Base-by-base conservation (phyloP, 2,329 filamentous ascomycete species). In the Aspergillus uvarum region DNA sequence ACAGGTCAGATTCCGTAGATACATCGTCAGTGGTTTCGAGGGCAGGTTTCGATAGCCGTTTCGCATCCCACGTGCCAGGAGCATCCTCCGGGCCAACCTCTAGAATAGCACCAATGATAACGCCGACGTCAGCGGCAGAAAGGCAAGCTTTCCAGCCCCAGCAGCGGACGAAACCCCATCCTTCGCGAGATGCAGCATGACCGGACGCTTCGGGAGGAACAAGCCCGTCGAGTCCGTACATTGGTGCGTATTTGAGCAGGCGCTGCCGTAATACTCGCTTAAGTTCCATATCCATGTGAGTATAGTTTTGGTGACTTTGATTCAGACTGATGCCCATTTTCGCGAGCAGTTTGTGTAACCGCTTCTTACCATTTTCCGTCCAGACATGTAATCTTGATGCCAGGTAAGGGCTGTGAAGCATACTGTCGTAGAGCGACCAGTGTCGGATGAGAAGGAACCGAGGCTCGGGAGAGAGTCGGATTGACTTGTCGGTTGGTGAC, bases 131-230 rank as follows among this genome's bases (percentile, higher is more conserved):
- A 52, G 94, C 90, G 5, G 95, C 95, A 63, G 91, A 96, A 26
- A 98, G 82, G 53, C 94, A 97, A 0, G 93, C 94, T 73, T 93
- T 90, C 93, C 93, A 99, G 11, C 95, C 95, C 95, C 95, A 99
- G 72, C 92, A 96, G 60, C 93, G 86, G 19, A 98, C 94, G 72
- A 98, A 99, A 0, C 95, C 94, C 94, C 94, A 98, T 11, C 92
- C 93, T 74, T 96, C 92, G 71, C 94, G 94, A 19, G 83, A 88
- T 55, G 87, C 85, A 65, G 89, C 87, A 67, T 85, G 85, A 4
- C 90, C 88, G 5, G 88, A 87, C 60, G 89, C 88, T 11, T 88
- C 85, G 4, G 89, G 86, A 1, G 94, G 94, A 0, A 99, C 92
- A 70, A 99, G 87, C 54, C 94, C 95, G 65, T 98, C 93, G 1